phyloP scores from a whole-genome alignment of 116 monocot species.

The Phalaenopsis hybrid region DNA sequence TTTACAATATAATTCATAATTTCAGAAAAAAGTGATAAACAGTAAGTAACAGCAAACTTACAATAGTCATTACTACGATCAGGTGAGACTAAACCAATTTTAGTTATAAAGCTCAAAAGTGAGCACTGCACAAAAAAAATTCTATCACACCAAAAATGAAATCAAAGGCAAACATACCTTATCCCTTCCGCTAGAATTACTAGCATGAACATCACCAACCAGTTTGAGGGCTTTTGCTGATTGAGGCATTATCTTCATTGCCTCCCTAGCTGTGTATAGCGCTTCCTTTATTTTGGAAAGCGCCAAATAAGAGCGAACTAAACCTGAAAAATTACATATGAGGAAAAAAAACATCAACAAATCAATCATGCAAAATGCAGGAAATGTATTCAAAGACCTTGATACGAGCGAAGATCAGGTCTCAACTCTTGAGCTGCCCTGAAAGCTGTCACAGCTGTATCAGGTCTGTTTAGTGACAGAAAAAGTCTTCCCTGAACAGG shows the following conservation, averaged over 20 bases:
- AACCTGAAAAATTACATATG: constrained; percentile 38
- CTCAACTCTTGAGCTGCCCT: constrained; percentile 88
- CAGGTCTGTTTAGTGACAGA: constrained; percentile 70
- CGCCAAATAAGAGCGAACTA: constrained; percentile 86
- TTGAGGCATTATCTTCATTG: constrained; percentile 66
- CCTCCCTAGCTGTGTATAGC: constrained; percentile 79
- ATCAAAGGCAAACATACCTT: constrained; percentile 44
- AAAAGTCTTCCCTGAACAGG: constrained; percentile 65
- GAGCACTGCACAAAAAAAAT: background rate
- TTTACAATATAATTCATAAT: background rate
- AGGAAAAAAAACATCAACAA: background rate
- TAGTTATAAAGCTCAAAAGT: background rate
- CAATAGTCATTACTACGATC: background rate
- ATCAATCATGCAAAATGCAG: background rate
- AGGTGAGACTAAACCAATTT: background rate
- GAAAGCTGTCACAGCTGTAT: constrained; percentile 80
- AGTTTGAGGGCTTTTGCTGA: constrained; percentile 85
- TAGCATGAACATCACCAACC: constrained; percentile 98
- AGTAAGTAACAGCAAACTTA: background rate
- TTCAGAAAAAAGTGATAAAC: background rate
- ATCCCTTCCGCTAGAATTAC: constrained; percentile 75
- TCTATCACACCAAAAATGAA: background rate
- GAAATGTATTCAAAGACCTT: constrained; percentile 38
- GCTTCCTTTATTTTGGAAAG: constrained; percentile 91
- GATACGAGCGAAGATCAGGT: constrained; percentile 86